Conservation (phyloP, 192 early-diverging fungal species). For the Podila epigama region DNA sequence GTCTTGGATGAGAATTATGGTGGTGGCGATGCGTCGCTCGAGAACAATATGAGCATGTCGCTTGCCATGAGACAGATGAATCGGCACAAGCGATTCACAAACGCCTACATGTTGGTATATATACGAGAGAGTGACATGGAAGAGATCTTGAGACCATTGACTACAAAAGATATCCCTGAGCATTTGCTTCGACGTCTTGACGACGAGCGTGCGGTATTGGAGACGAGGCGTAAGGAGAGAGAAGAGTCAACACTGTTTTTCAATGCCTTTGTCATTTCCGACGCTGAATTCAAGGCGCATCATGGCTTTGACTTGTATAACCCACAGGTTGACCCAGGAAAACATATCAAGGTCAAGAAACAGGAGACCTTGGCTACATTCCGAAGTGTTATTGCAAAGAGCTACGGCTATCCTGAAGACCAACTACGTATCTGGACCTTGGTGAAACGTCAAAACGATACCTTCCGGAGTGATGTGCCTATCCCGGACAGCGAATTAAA, state of each 20-base stretch:
- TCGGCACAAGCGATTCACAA: slow-evolving; percentile 84
- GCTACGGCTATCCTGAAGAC: slow-evolving; percentile 53
- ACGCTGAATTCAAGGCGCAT: slow-evolving; percentile 73
- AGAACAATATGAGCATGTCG: slow-evolving; percentile 32
- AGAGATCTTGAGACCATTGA: slow-evolving; percentile 70
- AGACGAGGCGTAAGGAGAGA: slow-evolving; percentile 68
- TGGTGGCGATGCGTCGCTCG: slow-evolving; percentile 65
- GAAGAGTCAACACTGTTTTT: slow-evolving; percentile 76
- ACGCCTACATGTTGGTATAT: slow-evolving; percentile 99
- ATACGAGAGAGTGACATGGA: slow-evolving; percentile 82
- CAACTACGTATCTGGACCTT: slow-evolving; percentile 86
- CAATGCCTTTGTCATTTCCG: slow-evolving; percentile 66
- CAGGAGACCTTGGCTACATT: slow-evolving; percentile 62
- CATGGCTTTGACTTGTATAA: slow-evolving; percentile 88
- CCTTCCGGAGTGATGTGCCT: slow-evolving; percentile 83
- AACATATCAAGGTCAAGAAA: slow-evolving; percentile 59
- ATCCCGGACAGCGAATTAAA: slow-evolving; percentile 57
- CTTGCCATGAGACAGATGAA: slow-evolving; percentile 56
- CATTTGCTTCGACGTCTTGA: slow-evolving; percentile 78
- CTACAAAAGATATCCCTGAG: slow-evolving; percentile 77
- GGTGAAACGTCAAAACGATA: slow-evolving; percentile 91
- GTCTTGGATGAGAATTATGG: slow-evolving; percentile 97
- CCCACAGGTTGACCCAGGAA: slow-evolving; percentile 60
- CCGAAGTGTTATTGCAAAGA: slow-evolving; percentile 57
- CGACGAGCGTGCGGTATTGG: slow-evolving; percentile 67